Percentiles rank a stretch among this genome's conserved stretches.
Conservation (phyloP, 805 yeast genomes). For the Candida taoyuanica region DNA sequence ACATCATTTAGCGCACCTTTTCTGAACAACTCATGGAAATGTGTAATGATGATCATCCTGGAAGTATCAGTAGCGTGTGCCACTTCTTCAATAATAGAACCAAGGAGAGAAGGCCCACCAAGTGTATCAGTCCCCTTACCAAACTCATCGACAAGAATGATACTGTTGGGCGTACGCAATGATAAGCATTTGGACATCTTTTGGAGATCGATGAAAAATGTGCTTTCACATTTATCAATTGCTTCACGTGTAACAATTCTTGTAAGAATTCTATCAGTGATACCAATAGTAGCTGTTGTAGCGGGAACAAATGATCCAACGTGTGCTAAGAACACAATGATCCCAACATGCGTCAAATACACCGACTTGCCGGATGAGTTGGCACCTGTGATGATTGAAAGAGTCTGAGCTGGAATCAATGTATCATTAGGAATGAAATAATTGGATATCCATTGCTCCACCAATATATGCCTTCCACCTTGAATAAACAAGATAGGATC, state of each 20-base stretch:
- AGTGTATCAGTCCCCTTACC: constrained; percentile 48
- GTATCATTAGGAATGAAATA: constrained; percentile 42
- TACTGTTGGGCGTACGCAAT: constrained; percentile 35
- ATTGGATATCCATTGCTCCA: constrained; percentile 35
- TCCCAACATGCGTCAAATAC: constrained; percentile 42
- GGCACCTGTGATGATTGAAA: constrained; percentile 43
- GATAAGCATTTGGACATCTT: constrained; percentile 41
- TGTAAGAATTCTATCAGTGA: constrained; percentile 44
- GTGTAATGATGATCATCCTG: constrained; percentile 36
- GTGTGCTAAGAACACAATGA: constrained; percentile 46
- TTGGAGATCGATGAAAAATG: constrained; percentile 46
- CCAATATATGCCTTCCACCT: constrained; percentile 45
- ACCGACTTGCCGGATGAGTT: constrained; percentile 52
- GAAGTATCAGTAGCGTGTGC: constrained; percentile 15
- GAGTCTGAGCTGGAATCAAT: constrained; percentile 23
- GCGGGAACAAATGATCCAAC: constrained; percentile 56
- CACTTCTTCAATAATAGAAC: constrained; percentile 32
- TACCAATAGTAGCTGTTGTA: constrained; percentile 37
- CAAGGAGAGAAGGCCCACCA: constrained; percentile 44
- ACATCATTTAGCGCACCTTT: constrained; percentile 20
- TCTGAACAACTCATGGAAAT: constrained; percentile 39
- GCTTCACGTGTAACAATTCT: constrained; percentile 40
- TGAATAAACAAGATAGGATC: constrained; percentile 28
- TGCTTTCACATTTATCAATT: constrained; percentile 37
- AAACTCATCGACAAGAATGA: constrained; percentile 48